These are phyloP conservation scores for Cladosporium oxysporum DNA, from an alignment of 2,329 filamentous ascomycete species.

Conservation along the genomic window DNA sequence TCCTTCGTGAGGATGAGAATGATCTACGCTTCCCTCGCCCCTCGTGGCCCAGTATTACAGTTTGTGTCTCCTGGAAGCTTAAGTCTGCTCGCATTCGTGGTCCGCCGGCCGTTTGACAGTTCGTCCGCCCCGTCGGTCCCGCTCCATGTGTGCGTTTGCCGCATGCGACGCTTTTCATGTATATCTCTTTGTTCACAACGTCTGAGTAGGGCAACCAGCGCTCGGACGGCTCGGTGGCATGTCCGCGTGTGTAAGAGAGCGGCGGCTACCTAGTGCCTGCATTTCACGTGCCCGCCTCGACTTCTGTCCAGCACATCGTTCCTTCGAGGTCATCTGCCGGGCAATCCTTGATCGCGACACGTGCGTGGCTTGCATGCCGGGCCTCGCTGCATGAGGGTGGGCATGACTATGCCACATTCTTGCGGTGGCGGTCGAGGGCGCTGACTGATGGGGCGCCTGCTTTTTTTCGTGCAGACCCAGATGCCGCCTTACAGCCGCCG, in stretches of 20 bases:
- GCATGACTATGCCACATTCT: neutral
- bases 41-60: neutral
- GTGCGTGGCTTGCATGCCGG: conserved; percentile 16
- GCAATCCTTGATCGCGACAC: conserved; percentile 19
- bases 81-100: neutral
- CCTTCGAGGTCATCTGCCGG: conserved; percentile 17
- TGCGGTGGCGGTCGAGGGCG: neutral
- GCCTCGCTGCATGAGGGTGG: conserved; percentile 12
- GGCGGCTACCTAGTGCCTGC: neutral
- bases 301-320: conserved; percentile 8
- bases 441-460: conserved; percentile 10
- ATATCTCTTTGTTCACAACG: neutral
- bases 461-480: neutral
- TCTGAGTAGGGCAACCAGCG: neutral
- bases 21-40: conserved; percentile 4
- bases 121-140: conserved; percentile 9
- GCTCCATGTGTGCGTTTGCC: conserved; percentile 2
- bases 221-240: neutral
- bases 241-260: neutral
- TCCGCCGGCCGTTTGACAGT: neutral
- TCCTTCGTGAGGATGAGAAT: conserved; percentile 10
- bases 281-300: conserved; percentile 10
- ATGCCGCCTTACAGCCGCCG: neutral
- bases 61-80: conserved; percentile 4
- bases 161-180: neutral